A percentile compares a stretch with the other conserved stretches of the same genome.
These are phyloP conservation scores for Ceratocystis cacaofunesta DNA, from an alignment of 2,329 filamentous ascomycete genomes.

Conservation along the genomic window DNA sequence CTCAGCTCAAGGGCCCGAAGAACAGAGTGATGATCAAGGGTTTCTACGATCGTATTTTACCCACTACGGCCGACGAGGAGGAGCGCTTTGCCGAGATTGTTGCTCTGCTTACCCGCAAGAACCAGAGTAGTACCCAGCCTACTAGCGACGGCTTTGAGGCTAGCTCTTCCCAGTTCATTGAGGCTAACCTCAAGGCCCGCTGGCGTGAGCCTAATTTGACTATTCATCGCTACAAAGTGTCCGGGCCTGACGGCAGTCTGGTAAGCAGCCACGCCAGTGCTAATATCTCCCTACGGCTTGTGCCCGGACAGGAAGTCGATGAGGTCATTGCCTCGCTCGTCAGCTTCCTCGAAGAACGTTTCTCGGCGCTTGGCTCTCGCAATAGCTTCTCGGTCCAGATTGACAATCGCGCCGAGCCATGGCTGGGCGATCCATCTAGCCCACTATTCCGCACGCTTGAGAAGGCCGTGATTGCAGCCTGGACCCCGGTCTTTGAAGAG, in stretches of 20 bases:
- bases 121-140: not conserved
- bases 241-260: constrained; percentile 78
- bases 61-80: constrained; percentile 60
- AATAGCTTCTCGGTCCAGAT: constrained; percentile 72
- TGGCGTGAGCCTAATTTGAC: constrained; percentile 94
- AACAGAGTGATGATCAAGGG: constrained; percentile 73
- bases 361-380: constrained; percentile 58
- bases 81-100: constrained; percentile 74
- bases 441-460: constrained; percentile 84
- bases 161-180: constrained; percentile 33
- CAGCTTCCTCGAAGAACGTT: constrained; percentile 54
- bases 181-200: constrained; percentile 72
- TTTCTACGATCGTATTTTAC: constrained; percentile 75
- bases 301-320: constrained; percentile 80
- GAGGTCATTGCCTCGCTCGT: constrained; percentile 55
- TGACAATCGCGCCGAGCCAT: constrained; percentile 87
- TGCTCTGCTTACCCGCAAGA: constrained; percentile 52
- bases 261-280: constrained; percentile 83
- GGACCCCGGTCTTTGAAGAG: constrained; percentile 45
- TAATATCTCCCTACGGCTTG: constrained; percentile 76
- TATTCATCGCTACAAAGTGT: constrained; percentile 83
- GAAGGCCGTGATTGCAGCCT: constrained; percentile 68
- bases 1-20: constrained; percentile 64
- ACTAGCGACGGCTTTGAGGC: not conserved
- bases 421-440: constrained; percentile 84